phyloP scores from a whole-genome alignment of 1,284 basidiomycete genomes.

The Apiotrichum sp. region DNA sequence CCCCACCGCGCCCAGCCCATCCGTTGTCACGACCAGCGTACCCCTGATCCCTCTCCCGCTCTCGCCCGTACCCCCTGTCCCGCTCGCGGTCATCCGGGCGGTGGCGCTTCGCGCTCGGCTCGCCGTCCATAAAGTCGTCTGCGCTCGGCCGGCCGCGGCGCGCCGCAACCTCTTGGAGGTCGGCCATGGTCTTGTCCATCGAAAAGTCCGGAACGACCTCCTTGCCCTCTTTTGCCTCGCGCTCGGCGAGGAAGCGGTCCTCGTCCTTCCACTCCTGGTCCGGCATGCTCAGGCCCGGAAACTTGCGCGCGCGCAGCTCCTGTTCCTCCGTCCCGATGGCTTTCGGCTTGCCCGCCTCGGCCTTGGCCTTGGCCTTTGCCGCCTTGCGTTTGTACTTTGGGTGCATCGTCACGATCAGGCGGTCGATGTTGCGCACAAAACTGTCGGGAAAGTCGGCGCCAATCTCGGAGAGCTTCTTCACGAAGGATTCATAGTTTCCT shows the following conservation, averaged over 20 bases:
- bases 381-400: slow-evolving; percentile 86
- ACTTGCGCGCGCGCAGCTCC: slow-evolving; percentile 74
- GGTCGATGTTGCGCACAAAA: slow-evolving; percentile 86
- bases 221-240: slow-evolving; percentile 52
- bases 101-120: slow-evolving; percentile 55
- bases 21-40: slow-evolving; percentile 36
- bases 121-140: slow-evolving; percentile 48
- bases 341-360: slow-evolving; percentile 29
- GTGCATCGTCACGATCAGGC: slow-evolving; percentile 88
- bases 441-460: slow-evolving; percentile 84
- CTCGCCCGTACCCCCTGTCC: slow-evolving; percentile 45
- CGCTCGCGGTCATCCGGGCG: slow-evolving; percentile 50
- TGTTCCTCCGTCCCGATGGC: slow-evolving; percentile 51
- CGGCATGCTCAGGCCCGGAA: slow-evolving; percentile 83
- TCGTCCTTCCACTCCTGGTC: slow-evolving; percentile 58
- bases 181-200: slow-evolving; percentile 79
- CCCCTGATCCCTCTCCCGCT: slow-evolving; percentile 28
- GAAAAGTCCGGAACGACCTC: slow-evolving; percentile 47
- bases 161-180: slow-evolving; percentile 63
- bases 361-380: slow-evolving; percentile 46
- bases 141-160: slow-evolving; percentile 47
- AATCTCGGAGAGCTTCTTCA: slow-evolving; percentile 67
- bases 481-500: slow-evolving; percentile 58
- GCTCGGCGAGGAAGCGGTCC: slow-evolving; percentile 50
- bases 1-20: slow-evolving; percentile 18